Evolutionary conservation across 768 basidiomycete species (phyloP).

Genomic region (Boletus rubropictus): DNA sequence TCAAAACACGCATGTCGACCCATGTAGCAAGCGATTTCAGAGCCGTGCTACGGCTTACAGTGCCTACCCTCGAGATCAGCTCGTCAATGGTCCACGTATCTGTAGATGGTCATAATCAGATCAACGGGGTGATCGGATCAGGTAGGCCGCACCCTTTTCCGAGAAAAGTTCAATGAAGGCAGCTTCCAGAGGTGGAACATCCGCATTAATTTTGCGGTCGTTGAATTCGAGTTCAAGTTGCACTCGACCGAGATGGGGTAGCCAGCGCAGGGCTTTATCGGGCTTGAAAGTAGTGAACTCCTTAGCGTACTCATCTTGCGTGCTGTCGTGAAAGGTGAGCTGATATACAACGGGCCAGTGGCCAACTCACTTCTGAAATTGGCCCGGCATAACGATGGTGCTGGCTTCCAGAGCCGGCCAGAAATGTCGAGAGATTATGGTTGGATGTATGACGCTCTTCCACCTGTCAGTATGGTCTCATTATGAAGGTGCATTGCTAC

Average conservation of each 20-base stretch:
- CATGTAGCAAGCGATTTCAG: slow-evolving; percentile 77
- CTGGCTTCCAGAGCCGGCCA: slow-evolving; percentile 85
- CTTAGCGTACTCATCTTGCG: slow-evolving; percentile 70
- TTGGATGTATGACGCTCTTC: slow-evolving; percentile 75
- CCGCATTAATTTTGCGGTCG: slow-evolving; percentile 69
- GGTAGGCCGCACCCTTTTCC: slow-evolving; percentile 44
- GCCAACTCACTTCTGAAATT: slow-evolving; percentile 63
- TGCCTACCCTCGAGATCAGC: slow-evolving; percentile 56
- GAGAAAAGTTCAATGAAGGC: slow-evolving; percentile 86
- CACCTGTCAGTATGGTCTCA: slow-evolving; percentile 2
- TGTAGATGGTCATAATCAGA: slow-evolving; percentile 24
- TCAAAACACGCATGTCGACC: slow-evolving; percentile 77
- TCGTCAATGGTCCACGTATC: slow-evolving; percentile 70
- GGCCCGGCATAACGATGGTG: slow-evolving; percentile 75
- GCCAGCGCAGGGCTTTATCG: slow-evolving; percentile 85
- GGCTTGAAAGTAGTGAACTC: slow-evolving; percentile 84
- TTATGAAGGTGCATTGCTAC: slow-evolving; percentile 17
- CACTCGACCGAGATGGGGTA: slow-evolving; percentile 85
- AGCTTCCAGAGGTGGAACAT: slow-evolving; percentile 86
- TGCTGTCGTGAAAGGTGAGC: slow-evolving; percentile 34
- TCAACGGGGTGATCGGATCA: neutral
- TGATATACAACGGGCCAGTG: neutral
- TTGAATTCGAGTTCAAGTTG: slow-evolving; percentile 74
- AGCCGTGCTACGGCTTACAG: slow-evolving; percentile 57
- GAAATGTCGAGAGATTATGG: slow-evolving; percentile 89